Conservation (phyloP, 257 asterid species). For the Solanum paucissectum region DNA sequence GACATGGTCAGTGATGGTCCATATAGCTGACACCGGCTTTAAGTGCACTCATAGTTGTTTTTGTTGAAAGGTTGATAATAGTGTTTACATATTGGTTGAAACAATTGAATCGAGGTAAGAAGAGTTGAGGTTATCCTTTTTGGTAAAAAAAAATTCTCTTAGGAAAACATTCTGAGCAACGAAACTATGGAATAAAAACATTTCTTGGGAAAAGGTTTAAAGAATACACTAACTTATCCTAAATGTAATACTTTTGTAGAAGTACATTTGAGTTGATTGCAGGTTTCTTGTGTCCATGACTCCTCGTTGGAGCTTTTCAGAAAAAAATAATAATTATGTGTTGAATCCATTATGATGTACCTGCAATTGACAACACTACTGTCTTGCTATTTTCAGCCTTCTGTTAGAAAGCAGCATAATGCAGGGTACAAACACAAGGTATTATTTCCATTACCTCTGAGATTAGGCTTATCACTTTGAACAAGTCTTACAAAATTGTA, state of each 20-base stretch:
- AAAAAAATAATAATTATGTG: not conserved
- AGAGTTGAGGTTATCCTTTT: not conserved
- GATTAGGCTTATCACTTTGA: not conserved
- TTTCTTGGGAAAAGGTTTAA: not conserved
- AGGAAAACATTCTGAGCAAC: not conserved
- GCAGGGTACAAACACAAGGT: slow-evolving; percentile 99
- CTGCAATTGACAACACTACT: not conserved
- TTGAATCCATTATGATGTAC: not conserved
- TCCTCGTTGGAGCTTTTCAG: not conserved
- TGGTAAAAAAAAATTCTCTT: not conserved
- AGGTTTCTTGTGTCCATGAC: not conserved
- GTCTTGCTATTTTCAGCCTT: slow-evolving; percentile 58
- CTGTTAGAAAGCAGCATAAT: slow-evolving; percentile 93
- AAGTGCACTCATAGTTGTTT: not conserved
- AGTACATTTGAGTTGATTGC: not conserved
- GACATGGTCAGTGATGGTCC: not conserved
- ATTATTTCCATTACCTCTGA: not conserved
- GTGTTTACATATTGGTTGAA: not conserved
- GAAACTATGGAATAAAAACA: not conserved
- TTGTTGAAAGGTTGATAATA: no score
- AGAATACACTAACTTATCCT: not conserved
- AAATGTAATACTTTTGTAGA: not conserved
- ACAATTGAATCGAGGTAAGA: not conserved
- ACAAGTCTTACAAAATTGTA: not conserved
- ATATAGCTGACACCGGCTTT: not conserved